A percentile compares a stretch with the other conserved stretches of the same genome.
phyloP scores from a whole-genome alignment of 371 early-diverging fungal genomes.

The Mucor piriformis region DNA sequence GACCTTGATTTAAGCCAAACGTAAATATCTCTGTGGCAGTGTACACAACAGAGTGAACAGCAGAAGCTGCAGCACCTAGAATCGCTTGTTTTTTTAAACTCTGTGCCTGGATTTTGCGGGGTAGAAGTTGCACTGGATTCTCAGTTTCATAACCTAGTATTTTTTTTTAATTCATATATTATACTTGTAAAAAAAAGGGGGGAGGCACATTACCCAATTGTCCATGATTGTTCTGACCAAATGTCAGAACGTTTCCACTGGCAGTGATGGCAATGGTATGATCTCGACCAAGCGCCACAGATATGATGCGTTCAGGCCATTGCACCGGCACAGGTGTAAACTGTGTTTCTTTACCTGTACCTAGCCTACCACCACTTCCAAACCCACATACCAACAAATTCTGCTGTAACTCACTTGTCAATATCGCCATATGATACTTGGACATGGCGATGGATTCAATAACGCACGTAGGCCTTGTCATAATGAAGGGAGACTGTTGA shows the following conservation, averaged over 20 bases:
- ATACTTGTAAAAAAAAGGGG: not conserved
- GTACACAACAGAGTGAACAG: conserved; percentile 70
- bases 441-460: conserved; percentile 57
- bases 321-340: conserved; percentile 54
- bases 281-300: conserved; percentile 71
- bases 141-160: conserved; percentile 55
- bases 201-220: conserved; percentile 57
- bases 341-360: conserved; percentile 61
- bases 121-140: conserved; percentile 50
- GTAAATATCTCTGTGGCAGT: conserved; percentile 64
- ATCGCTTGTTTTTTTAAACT: conserved; percentile 59
- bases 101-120: conserved; percentile 58
- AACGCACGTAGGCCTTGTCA: conserved; percentile 35
- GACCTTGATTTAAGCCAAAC: conserved; percentile 79
- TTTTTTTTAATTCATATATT: not conserved
- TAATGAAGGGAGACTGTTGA: conserved; percentile 23
- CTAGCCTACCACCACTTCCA: conserved; percentile 75
- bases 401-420: conserved; percentile 54
- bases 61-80: conserved; percentile 72
- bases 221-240: conserved; percentile 69
- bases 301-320: conserved; percentile 53
- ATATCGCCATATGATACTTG: conserved; percentile 71
- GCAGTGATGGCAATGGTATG: conserved; percentile 70
- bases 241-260: conserved; percentile 52
- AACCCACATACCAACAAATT: conserved; percentile 71